Base-by-base conservation (phyloP, 2,329 filamentous ascomycete species). In the Venturia effusa region DNA sequence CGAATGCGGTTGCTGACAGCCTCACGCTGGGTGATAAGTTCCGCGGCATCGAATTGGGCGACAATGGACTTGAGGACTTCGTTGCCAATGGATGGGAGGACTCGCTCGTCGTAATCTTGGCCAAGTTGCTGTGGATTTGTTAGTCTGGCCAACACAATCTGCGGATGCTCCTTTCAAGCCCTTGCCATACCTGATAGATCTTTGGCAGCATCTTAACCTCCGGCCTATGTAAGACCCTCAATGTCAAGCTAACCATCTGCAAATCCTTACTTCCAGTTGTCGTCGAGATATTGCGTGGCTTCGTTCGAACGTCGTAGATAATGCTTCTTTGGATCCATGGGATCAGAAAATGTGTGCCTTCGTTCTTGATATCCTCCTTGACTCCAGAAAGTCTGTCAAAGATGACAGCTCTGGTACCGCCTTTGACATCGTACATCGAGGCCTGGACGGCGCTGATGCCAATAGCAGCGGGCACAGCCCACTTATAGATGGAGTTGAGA, bases 171-270 rank as follows among this genome's bases (percentile, higher is more conserved):
- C 27, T 3, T 15, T 13, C 32, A 62, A 62, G 11, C 4, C 27
- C 15, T 24, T 22, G 55, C 71, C 82, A 68, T 78, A 97, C 93
- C 86, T 97, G 94, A 83, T 99, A 99, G 73, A 99, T 99, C 81
- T 93, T 96, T 66, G 94, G 95, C 74, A 99, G 81, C 71, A 88
- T 85, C 81, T 90, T 86, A 71, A 99, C 93, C 64, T 96, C 93
- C 6, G 95, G 94, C 70, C 95, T 84, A 80, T 97, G 93, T 76
- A 99, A 79, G 68, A 99, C 94, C 77, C 94, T 85, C 75, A 99
- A 83, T 63, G 94, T 99, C 83, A 99, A 84, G 83, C 92, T 97
- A 73, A 99, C 94, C 94, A 99, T 99, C 82, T 99, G 94, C 83
- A 99, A 79, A 80, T 99, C 94, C 85, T 99, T 99, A 84, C 88